Percentiles rank a stretch among this genome's conserved stretches.
Evolutionary conservation across 345 rosid species (phyloP).

Genomic region (Noccaea bulbosa): DNA sequence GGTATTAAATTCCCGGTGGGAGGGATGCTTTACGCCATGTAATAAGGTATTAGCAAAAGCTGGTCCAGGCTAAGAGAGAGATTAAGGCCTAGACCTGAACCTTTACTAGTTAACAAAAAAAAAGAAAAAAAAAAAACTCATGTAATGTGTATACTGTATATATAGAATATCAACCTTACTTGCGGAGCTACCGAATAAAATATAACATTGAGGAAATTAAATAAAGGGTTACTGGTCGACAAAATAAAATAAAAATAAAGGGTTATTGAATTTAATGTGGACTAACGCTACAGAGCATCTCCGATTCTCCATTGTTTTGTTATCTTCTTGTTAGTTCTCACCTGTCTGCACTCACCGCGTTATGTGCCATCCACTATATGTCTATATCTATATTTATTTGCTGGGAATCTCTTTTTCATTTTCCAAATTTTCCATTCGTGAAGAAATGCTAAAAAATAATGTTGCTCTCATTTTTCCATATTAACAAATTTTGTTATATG

Average conservation of each 20-base stretch:
- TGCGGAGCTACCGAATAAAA: neutral
- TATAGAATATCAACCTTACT: neutral
- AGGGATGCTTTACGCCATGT: no score
- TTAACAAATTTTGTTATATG: neutral
- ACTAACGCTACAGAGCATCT: neutral
- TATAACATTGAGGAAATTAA: neutral
- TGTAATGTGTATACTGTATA: no score
- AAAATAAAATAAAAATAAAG: no score
- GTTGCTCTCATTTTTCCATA: neutral
- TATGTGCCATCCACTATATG: conserved; percentile 10
- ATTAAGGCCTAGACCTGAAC: no score
- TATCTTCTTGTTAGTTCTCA: conserved; percentile 13
- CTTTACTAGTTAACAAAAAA: no score
- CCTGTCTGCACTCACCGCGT: neutral
- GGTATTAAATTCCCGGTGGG: no score
- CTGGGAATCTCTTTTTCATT: neutral
- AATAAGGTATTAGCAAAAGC: no score
- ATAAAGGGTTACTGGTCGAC: no score
- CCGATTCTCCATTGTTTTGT: conserved; percentile 4
- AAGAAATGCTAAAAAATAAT: neutral
- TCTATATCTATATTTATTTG: neutral
- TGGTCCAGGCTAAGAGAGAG: no score
- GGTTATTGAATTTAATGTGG: neutral
- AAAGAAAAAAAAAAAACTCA: no score
- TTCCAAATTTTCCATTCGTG: neutral